These are phyloP conservation scores for Sarcomyxa edulis DNA, from an alignment of 768 basidiomycete genomes.

Conservation along the genomic window DNA sequence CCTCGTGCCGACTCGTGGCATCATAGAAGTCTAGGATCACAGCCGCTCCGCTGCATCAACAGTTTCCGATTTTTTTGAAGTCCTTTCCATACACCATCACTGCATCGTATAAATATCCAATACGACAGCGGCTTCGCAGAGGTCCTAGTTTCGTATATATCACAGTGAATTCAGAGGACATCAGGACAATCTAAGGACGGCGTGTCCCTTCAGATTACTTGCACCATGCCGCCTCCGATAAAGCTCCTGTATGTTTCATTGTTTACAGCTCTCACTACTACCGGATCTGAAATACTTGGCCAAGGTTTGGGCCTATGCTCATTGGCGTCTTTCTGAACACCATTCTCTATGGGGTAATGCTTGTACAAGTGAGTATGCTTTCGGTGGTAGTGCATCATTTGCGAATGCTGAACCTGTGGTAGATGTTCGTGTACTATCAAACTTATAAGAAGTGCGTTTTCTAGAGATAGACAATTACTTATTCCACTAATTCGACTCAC, in stretches of 20 bases:
- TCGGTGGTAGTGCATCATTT: neutral
- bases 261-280: neutral
- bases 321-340: constrained; percentile 12
- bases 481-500: neutral
- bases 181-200: too few species aligned
- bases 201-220: too few species aligned
- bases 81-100: too few species aligned
- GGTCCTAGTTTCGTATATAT: too few species aligned
- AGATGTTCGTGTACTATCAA: constrained; percentile 30
- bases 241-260: constrained; percentile 2
- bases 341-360: constrained; percentile 11
- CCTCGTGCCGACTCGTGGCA: too few species aligned
- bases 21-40: too few species aligned
- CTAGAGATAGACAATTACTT: neutral
- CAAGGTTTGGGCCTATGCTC: constrained; percentile 11
- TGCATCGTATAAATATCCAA: too few species aligned
- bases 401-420: too few species aligned
- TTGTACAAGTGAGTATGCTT: constrained; percentile 23
- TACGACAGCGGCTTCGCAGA: too few species aligned
- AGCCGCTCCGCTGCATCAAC: too few species aligned
- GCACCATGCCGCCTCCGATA: neutral
- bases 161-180: too few species aligned
- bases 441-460: constrained; percentile 24
- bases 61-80: too few species aligned
- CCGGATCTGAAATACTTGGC: neutral